Evolutionary conservation across 2,329 filamentous ascomycete genomes (phyloP), one percentile per base, ranked within the genome.

Genomic region (Colletotrichum navitas): DNA sequence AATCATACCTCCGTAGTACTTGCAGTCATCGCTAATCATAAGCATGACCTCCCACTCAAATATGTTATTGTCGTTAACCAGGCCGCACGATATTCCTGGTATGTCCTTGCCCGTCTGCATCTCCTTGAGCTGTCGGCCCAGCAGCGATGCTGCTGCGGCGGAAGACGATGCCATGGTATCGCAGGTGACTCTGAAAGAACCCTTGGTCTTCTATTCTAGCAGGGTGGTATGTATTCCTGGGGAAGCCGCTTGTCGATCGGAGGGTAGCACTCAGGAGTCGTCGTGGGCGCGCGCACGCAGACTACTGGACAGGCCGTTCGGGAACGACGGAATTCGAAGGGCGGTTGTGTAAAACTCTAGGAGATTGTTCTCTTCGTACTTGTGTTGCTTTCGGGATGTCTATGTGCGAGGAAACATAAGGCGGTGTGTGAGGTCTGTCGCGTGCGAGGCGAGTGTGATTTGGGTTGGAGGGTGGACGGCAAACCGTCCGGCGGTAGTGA

Each of bases 41-140:
- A 99, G 90, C 93, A 98, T 97, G 26, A 98, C 94, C 82, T 98
- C 95, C 96, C 96, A 99, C 85, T 97, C 93, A 76, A 98, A 98
- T 12, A 98, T 91, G 80, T 97, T 97, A 83, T 85, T 92, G 81
- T 93, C 93, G 77, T 92, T 91, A 63, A 95, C 91, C 54, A 99
- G 85, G 0, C 96, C 96, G 77, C 94, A 97, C 73, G 94, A 98
- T 79, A 98, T 97, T 64, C 95, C 96, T 0, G 94, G 94, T 58
- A 98, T 92, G 81, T 97, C 94, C 80, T 94, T 95, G 80, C 94
- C 92, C 32, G 88, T 90, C 83, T 97, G 94, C 90, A 99, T 98
- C 80, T 97, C 92, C 85, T 97, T 97, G 75, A 98, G 90, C 83
- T 98, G 95, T 68, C 93, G 91, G 76, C 88, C 85, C 58, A 99